Percentiles rank a stretch among this genome's conserved stretches.
These are phyloP conservation scores for Heterobasidion occidentale DNA, from an alignment of 1,284 basidiomycete genomes.

Conservation along the genomic window DNA sequence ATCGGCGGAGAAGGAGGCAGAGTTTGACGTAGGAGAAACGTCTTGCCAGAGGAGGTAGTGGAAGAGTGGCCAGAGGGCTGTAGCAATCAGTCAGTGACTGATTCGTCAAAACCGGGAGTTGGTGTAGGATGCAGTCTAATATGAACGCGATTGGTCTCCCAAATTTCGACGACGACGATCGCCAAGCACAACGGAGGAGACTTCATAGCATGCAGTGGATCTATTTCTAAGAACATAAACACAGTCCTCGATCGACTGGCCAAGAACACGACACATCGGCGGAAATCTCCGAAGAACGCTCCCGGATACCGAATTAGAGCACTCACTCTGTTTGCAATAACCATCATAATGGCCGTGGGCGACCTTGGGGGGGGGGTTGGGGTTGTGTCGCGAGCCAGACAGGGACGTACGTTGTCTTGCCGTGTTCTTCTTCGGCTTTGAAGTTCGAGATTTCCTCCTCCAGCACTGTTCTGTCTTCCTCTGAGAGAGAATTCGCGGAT, in stretches of 20 bases:
- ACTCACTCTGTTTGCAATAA: slow-evolving; percentile 94
- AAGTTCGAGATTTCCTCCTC: slow-evolving; percentile 52
- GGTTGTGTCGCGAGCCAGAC: slow-evolving; percentile 95
- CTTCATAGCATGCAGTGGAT: not conserved
- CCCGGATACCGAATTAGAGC: not conserved
- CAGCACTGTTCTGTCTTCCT: slow-evolving; percentile 54
- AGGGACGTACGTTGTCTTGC: slow-evolving; percentile 69
- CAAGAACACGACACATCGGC: not conserved
- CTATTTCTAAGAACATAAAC: not conserved
- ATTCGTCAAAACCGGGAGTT: no score
- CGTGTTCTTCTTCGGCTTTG: slow-evolving; percentile 35
- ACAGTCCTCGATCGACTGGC: not conserved
- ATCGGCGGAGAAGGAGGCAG: slow-evolving; percentile 58
- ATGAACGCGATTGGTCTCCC: not conserved
- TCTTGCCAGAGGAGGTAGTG: slow-evolving; percentile 99
- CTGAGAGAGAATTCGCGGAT: slow-evolving; percentile 43
- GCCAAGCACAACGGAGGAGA: no score
- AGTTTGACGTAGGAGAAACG: slow-evolving; percentile 55
- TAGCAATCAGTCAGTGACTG: not conserved
- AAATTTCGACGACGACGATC: not conserved
- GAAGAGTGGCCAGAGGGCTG: slow-evolving; percentile 95
- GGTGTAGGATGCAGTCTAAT: no score
- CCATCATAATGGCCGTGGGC: slow-evolving; percentile 95
- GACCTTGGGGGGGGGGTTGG: no score
- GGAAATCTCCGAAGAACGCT: not conserved